Evolutionary conservation across 345 rosid species (phyloP).

Genomic region (Melaleuca alternifolia): DNA sequence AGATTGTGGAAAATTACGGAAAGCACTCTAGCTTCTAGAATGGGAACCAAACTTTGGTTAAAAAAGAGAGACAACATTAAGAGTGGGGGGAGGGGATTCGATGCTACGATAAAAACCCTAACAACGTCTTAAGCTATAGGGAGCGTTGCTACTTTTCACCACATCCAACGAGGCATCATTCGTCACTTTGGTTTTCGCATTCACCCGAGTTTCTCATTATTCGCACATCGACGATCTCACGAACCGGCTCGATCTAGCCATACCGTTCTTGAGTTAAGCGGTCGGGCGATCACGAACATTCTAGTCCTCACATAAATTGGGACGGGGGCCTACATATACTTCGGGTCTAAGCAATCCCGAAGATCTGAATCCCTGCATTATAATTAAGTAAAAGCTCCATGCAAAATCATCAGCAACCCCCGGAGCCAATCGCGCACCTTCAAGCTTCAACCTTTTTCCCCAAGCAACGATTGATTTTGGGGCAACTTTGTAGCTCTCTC

Average conservation of each 20-base stretch:
- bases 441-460: neutral
- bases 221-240: neutral
- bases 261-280: neutral
- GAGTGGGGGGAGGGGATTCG: neutral
- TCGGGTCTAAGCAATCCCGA: neutral
- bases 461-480: neutral
- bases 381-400: too few species aligned
- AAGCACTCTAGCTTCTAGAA: neutral
- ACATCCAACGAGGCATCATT: neutral
- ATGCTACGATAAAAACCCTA: neutral
- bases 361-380: neutral
- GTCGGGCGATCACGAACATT: neutral
- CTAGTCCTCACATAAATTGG: too few species aligned
- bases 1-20: neutral
- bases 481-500: slow-evolving; percentile 18
- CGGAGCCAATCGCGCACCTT: neutral
- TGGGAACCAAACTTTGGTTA: neutral
- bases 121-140: neutral
- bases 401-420: neutral
- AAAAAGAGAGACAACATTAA: neutral
- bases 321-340: neutral
- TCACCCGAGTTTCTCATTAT: neutral
- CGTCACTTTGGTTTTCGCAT: neutral
- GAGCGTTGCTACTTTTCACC: neutral
- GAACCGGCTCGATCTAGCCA: neutral